Percentiles rank a stretch among this genome's conserved stretches.
Evolutionary conservation across 2,329 filamentous ascomycete species (phyloP).

Genomic region (Mycosphaerella sp.): DNA sequence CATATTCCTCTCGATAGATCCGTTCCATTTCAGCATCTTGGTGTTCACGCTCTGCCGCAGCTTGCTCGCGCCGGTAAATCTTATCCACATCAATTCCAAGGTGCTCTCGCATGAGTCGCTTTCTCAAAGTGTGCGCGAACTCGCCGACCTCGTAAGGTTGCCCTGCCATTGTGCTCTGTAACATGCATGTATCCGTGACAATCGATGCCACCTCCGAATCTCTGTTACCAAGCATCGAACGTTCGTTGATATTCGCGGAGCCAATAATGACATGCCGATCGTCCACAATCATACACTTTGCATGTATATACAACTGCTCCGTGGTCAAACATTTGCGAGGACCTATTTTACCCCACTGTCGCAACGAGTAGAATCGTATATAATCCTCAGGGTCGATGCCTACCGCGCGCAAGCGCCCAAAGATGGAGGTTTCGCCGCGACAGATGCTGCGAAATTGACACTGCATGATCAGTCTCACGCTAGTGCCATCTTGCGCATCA

Average conservation of each 20-base stretch:
- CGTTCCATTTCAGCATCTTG: slow-evolving; percentile 54
- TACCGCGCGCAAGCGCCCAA: slow-evolving; percentile 69
- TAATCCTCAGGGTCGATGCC: slow-evolving; percentile 92
- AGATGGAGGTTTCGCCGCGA: slow-evolving; percentile 85
- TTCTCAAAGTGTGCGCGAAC: slow-evolving; percentile 86
- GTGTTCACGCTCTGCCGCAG: slow-evolving; percentile 39
- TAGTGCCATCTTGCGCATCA: slow-evolving; percentile 87
- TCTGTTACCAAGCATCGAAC: slow-evolving; percentile 84
- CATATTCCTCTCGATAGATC: slow-evolving; percentile 30
- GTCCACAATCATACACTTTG: slow-evolving; percentile 93
- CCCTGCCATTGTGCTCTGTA: slow-evolving; percentile 86
- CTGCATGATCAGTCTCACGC: slow-evolving; percentile 90
- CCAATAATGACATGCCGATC: slow-evolving; percentile 90
- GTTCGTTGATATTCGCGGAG: slow-evolving; percentile 97
- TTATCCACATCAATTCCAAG: slow-evolving; percentile 92
- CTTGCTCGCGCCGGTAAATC: slow-evolving; percentile 45
- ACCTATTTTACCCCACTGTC: slow-evolving; percentile 88
- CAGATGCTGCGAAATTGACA: slow-evolving; percentile 97
- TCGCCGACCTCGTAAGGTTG: slow-evolving; percentile 82
- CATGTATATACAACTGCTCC: slow-evolving; percentile 96
- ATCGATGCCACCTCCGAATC: slow-evolving; percentile 90
- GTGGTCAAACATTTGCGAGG: slow-evolving; percentile 77
- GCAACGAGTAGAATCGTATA: slow-evolving; percentile 87
- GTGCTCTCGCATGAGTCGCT: slow-evolving; percentile 94
- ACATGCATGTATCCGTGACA: slow-evolving; percentile 87